Percentiles rank a stretch among this genome's conserved stretches.
Evolutionary conservation across 2,329 filamentous ascomycete species (phyloP).

Genomic region (Calonectria ilicicola): DNA sequence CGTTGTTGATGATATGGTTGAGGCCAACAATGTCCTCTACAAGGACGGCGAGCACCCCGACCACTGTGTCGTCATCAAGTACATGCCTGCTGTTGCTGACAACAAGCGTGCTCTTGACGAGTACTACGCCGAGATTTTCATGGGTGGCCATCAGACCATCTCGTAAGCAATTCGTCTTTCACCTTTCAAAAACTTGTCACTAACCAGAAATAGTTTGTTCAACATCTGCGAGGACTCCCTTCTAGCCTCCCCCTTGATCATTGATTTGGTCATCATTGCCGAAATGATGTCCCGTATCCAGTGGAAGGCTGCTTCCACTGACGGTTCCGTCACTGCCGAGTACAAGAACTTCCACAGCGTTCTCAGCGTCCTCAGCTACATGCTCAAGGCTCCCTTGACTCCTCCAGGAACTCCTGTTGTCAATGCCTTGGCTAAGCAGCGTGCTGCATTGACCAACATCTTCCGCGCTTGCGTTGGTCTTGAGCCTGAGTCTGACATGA

Average conservation of each 20-base stretch:
- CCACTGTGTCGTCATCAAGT: constrained; percentile 99
- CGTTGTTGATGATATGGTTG: constrained; percentile 99
- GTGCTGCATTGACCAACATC: constrained; percentile 94
- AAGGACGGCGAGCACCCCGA: constrained; percentile 93
- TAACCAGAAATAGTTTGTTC: constrained; percentile 76
- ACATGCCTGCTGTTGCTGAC: constrained; percentile 98
- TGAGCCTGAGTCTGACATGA: constrained; percentile 99
- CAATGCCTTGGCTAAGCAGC: constrained; percentile 96
- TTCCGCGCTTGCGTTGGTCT: constrained; percentile 97
- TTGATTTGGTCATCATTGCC: constrained; percentile 90
- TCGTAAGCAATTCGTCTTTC: constrained; percentile 61
- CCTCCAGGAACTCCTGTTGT: constrained; percentile 95
- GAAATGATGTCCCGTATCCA: constrained; percentile 99
- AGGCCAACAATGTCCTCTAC: constrained; percentile 93
- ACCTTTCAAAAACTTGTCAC: neutral
- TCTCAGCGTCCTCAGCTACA: constrained; percentile 97
- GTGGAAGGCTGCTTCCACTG: constrained; percentile 77
- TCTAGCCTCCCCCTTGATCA: constrained; percentile 94
- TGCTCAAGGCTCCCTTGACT: constrained; percentile 96
- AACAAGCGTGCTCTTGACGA: constrained; percentile 99
- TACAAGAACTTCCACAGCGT: constrained; percentile 98
- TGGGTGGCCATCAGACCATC: constrained; percentile 98
- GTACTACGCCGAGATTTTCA: constrained; percentile 99
- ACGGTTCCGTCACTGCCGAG: constrained; percentile 67
- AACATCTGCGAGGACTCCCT: constrained; percentile 99